Evolutionary conservation across 2,329 filamentous ascomycete genomes (phyloP).

Genomic region (Chaetoscypha palmicola): DNA sequence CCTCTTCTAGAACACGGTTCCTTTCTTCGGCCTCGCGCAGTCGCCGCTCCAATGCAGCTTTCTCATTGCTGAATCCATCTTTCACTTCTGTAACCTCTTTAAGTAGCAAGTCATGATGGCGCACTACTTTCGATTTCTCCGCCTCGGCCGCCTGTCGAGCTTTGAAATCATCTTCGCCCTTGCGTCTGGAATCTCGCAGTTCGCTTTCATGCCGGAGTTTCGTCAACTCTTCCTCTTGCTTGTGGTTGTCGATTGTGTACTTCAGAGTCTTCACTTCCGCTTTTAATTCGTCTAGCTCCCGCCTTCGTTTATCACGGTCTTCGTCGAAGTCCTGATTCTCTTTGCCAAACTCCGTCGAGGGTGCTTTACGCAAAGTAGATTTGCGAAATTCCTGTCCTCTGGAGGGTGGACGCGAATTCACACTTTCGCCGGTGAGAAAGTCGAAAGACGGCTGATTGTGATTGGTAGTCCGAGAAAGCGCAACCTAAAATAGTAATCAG

Average conservation of each 20-base stretch:
- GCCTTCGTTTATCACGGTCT: slow-evolving; percentile 20
- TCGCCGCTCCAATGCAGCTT: slow-evolving; percentile 60
- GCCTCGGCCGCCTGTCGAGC: slow-evolving; percentile 52
- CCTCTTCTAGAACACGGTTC: slow-evolving; percentile 67
- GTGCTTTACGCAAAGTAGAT: slow-evolving; percentile 41
- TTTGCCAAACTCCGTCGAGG: slow-evolving; percentile 50
- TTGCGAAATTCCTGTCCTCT: slow-evolving; percentile 20
- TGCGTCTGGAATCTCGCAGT: slow-evolving; percentile 68
- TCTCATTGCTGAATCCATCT: slow-evolving; percentile 45
- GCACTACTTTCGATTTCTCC: slow-evolving; percentile 42
- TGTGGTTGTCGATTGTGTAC: slow-evolving; percentile 80
- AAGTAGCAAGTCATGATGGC: slow-evolving; percentile 44
- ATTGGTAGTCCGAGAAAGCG: slow-evolving; percentile 42
- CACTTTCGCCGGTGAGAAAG: slow-evolving; percentile 48
- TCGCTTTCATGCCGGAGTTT: slow-evolving; percentile 76
- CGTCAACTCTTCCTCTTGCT: slow-evolving; percentile 79
- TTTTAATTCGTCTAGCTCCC: slow-evolving; percentile 68
- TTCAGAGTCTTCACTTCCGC: slow-evolving; percentile 81
- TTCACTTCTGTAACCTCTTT: slow-evolving; percentile 47
- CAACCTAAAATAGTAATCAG: slow-evolving; percentile 28
- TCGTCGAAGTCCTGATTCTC: slow-evolving; percentile 33
- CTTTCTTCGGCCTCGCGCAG: slow-evolving; percentile 67
- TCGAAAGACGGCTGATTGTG: slow-evolving; percentile 49
- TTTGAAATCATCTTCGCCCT: slow-evolving; percentile 81
- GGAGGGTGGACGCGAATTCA: slow-evolving; percentile 28